These are phyloP conservation scores for Tuber indicum DNA, from an alignment of 495 filamentous ascomycete species.

Conservation along the genomic window DNA sequence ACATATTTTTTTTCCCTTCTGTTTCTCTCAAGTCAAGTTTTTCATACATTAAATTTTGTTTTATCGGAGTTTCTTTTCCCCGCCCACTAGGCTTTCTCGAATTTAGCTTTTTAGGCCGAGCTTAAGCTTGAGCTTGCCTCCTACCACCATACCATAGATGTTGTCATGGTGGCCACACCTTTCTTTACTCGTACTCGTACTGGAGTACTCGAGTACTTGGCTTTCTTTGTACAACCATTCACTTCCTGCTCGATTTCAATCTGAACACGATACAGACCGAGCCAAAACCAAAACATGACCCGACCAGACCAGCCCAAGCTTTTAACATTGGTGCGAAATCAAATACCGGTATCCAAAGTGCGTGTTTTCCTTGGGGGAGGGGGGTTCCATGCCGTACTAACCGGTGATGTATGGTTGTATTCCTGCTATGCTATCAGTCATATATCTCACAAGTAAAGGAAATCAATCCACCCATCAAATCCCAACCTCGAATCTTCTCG, in stretches of 20 bases:
- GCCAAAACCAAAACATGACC: neutral
- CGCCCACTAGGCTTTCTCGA: constrained; percentile 4
- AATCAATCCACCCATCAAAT: neutral
- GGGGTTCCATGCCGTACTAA: neutral
- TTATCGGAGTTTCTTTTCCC: constrained; percentile 1
- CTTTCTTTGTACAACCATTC: constrained; percentile 37
- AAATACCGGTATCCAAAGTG: neutral
- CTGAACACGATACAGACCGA: neutral
- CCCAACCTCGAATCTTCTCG: neutral
- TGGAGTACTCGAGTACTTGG: neutral
- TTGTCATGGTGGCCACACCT: neutral
- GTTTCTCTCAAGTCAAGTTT: neutral
- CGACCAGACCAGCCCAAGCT: neutral
- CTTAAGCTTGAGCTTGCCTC: neutral
- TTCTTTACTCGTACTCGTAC: neutral
- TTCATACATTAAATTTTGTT: neutral
- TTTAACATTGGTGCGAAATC: neutral
- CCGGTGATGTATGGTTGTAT: neutral
- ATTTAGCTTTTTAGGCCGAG: neutral
- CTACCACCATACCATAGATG: neutral
- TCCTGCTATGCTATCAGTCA: neutral
- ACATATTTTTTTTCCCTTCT: neutral
- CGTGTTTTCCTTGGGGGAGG: neutral
- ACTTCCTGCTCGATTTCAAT: neutral
- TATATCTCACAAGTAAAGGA: neutral